Conservation (phyloP, 306 rosid species). For the Heteromeles arbutifolia region DNA sequence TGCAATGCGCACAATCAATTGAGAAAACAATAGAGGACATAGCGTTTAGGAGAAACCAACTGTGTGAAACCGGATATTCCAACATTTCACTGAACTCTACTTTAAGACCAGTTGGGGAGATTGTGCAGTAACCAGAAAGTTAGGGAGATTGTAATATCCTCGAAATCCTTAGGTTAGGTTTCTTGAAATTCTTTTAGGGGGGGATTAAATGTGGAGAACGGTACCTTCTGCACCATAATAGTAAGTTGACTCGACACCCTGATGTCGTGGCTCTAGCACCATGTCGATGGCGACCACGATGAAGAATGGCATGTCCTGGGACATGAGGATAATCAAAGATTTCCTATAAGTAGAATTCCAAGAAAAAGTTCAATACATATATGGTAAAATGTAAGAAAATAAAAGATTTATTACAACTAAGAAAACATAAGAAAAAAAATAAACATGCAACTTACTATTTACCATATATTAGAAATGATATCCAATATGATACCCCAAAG, state of each 20-base stretch:
- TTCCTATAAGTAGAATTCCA: conserved; percentile 40
- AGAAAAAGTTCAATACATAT: neutral
- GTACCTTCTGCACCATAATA: conserved; percentile 96
- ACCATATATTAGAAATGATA: neutral
- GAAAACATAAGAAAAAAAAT: neutral
- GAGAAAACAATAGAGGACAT: neutral
- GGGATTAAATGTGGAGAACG: conserved; percentile 4
- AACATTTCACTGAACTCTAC: neutral
- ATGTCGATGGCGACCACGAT: conserved; percentile 87
- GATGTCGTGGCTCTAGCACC: conserved; percentile 85
- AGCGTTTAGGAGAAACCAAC: neutral
- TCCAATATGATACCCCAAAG: neutral
- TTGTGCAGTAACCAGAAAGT: no score
- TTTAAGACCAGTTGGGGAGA: neutral
- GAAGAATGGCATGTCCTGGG: conserved; percentile 85
- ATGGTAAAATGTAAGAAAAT: neutral
- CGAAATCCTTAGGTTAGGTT: neutral
- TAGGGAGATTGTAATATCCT: no score
- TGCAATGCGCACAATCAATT: neutral
- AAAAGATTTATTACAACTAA: neutral
- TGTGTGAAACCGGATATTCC: neutral
- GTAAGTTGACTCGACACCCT: conserved; percentile 67
- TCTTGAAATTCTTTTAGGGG: neutral
- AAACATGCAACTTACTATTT: neutral
- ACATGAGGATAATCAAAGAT: conserved; percentile 62